Evolutionary conservation across 75 land plant genomes (phyloP), one percentile per base, ranked within the genome.

Genomic region (Ceratopteris richardii): DNA sequence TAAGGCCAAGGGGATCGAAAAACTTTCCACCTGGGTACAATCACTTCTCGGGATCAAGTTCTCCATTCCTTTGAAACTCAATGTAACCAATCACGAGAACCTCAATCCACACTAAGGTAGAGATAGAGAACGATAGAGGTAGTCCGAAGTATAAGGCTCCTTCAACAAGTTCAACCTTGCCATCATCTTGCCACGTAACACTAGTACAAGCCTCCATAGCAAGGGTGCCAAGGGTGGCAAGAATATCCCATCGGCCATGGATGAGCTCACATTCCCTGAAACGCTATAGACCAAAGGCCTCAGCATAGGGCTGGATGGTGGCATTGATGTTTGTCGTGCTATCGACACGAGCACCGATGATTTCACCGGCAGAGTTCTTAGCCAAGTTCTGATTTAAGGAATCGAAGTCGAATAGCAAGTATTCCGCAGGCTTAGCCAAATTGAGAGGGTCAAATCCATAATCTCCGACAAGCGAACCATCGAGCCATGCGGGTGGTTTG

Each of bases 41-140:
- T 56, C 98, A 80, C 82, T 74, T 82, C 64, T 93, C 98, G 4
- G 98, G 90, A 64, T 88, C 87, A 14, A 88, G 77, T 80, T 93
- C 95, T 1, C 82, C 71, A 58, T 93, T 93, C 62, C 98, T 72
- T 58, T 88, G 90, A 84, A 93, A 88, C 75, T 93, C 95, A 40
- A 93, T 93, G 90, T 74, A 85, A 3, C 98, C 98, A 46, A 93
- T 75, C 56, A 93, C 64, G 50, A 93, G 47, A 24, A 76, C 87
- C 64, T 93, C 98, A 51, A 93, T 93, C 85, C 70, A 76, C 33
- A 88, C 81, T 70, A 93, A 57, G 2, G 85, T 68, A 19, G 85
- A 65, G 6, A 88, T 77, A 56, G 82, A 72, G 90, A 93, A 93
- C 17, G 98, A 95, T 36, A 93, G 81, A 12, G 98, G 78, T 9